A percentile compares a stretch with the other conserved stretches of the same genome.
phyloP scores from a whole-genome alignment of 306 rosid species.

The Prosopis cineraria region DNA sequence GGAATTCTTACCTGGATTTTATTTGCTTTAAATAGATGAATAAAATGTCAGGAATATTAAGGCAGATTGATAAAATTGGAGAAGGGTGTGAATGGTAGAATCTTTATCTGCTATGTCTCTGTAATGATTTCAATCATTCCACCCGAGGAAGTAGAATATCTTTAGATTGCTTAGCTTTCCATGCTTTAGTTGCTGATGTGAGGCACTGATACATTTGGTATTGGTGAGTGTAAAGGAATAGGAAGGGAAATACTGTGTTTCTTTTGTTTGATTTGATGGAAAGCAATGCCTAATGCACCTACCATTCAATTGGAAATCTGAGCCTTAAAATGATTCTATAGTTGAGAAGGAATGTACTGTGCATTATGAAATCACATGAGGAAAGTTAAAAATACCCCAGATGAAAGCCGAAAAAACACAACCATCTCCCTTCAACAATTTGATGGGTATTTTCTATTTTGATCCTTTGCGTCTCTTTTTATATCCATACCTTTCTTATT shows the following conservation, averaged over 20 bases:
- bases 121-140: not conserved
- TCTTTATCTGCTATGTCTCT: not conserved
- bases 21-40: not conserved
- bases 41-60: too few relatives aligned
- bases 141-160: not conserved
- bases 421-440: too few relatives aligned
- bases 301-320: too few relatives aligned
- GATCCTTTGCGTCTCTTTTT: too few relatives aligned
- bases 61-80: not conserved
- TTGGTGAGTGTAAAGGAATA: not conserved
- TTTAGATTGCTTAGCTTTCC: not conserved
- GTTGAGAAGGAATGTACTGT: too few relatives aligned
- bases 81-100: not conserved
- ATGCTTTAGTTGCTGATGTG: not conserved
- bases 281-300: not conserved
- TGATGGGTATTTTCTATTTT: too few relatives aligned
- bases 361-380: too few relatives aligned
- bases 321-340: too few relatives aligned
- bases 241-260: not conserved
- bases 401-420: too few relatives aligned
- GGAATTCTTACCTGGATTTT: constrained; percentile 11
- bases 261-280: not conserved
- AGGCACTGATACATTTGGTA: not conserved
- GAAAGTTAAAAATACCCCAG: too few relatives aligned
- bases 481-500: too few relatives aligned